Evolutionary conservation across 495 filamentous ascomycete genomes (phyloP).

Genomic region (Aspergillus haitiensis): DNA sequence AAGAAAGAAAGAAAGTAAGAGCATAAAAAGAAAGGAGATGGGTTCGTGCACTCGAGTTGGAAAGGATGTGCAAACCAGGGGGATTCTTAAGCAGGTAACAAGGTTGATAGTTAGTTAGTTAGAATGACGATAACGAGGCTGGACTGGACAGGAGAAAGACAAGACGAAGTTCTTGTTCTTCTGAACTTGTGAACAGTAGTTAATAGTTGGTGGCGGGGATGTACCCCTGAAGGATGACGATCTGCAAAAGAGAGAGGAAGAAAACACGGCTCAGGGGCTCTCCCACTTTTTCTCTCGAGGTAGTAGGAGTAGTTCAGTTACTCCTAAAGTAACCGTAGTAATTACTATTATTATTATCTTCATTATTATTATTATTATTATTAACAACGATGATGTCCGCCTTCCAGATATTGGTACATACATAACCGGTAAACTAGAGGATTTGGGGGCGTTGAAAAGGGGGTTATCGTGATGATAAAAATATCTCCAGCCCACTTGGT

Average conservation of each 20-base stretch:
- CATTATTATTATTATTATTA: too few relatives aligned
- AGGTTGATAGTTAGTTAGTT: not conserved
- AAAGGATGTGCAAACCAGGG: conserved; percentile 14
- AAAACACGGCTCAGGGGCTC: conserved; percentile 11
- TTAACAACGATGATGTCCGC: too few relatives aligned
- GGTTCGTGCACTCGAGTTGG: conserved; percentile 11
- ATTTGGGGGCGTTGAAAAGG: conserved; percentile 7
- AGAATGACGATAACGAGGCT: not conserved
- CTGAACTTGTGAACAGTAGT: not conserved
- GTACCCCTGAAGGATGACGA: conserved; percentile 10
- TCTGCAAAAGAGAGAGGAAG: not conserved
- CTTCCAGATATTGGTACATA: not conserved
- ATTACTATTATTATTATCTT: too few relatives aligned
- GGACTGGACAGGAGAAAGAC: not conserved
- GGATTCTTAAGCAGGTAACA: not conserved
- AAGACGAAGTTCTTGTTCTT: not conserved
- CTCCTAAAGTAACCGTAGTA: too few relatives aligned
- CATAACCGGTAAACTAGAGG: conserved; percentile 5
- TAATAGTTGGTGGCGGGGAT: not conserved
- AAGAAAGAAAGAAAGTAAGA: not conserved
- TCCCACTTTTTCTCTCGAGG: too few relatives aligned
- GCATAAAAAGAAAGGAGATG: not conserved
- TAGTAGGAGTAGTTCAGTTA: not conserved
- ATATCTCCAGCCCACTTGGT: not conserved
- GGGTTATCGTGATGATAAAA: conserved; percentile 1